phyloP scores from a whole-genome alignment of 2,329 filamentous ascomycete genomes.

The Colletotrichum sp. region DNA sequence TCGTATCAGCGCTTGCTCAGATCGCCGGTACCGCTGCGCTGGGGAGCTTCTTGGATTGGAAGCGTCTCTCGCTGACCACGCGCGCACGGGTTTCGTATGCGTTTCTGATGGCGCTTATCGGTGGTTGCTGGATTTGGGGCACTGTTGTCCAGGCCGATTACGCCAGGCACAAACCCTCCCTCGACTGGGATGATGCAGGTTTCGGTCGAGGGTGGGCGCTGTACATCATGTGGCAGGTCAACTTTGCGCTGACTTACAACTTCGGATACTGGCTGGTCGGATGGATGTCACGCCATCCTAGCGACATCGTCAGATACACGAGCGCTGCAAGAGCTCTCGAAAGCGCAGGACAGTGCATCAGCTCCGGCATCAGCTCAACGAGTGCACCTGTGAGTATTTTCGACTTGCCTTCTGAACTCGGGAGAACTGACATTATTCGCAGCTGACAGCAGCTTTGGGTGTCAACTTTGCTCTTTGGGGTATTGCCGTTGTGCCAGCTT shows the following conservation, averaged over 20 bases:
- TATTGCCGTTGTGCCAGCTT: not conserved
- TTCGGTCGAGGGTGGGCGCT: slow-evolving; percentile 33
- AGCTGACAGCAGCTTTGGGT: not conserved
- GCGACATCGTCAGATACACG: slow-evolving; percentile 28
- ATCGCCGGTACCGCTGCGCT: slow-evolving; percentile 27
- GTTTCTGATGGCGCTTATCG: slow-evolving; percentile 29
- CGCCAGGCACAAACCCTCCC: slow-evolving; percentile 23
- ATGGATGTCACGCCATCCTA: slow-evolving; percentile 27
- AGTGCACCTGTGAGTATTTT: slow-evolving; percentile 18
- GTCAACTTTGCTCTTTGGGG: not conserved
- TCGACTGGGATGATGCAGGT: slow-evolving; percentile 30
- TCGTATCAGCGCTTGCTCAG: slow-evolving; percentile 29
- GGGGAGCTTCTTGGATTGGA: slow-evolving; percentile 32
- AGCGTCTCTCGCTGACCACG: slow-evolving; percentile 17
- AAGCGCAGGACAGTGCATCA: slow-evolving; percentile 30
- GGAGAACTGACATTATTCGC: not conserved
- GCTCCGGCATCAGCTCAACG: slow-evolving; percentile 35
- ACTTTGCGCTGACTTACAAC: slow-evolving; percentile 35
- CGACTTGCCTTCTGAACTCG: not conserved
- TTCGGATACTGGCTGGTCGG: slow-evolving; percentile 39
- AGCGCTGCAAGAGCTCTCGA: slow-evolving; percentile 30
- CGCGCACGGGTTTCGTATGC: slow-evolving; percentile 27
- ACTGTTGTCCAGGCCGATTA: slow-evolving; percentile 33
- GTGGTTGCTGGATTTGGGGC: slow-evolving; percentile 33
- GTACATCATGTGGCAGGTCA: slow-evolving; percentile 37